Base-by-base conservation (phyloP, 2,329 filamentous ascomycete genomes). In the Microdochium bolleyi region DNA sequence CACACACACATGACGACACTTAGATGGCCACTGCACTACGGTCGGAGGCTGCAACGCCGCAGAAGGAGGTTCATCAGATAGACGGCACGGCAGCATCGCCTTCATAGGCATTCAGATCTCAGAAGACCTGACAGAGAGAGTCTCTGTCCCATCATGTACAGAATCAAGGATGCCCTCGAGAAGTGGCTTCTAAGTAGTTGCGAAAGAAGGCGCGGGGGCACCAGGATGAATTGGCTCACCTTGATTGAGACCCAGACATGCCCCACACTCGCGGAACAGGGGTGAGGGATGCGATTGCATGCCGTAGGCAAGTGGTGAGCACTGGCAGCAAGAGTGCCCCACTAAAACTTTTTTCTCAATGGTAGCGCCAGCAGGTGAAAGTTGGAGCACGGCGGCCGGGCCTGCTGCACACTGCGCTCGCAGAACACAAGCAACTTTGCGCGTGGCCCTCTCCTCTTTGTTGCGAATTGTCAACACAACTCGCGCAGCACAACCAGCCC, bases 391-490 rank as follows among this genome's bases (percentile, higher is more conserved):
- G 37, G 10, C 7, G 37, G 19, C 19, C 41, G 8, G 41, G 19
- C 21, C 41, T 21, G 16, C 19, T 46, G 41, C 41, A 22, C 8
- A 3, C 19, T 21, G 8, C 21, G 5, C 41, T 7, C 16, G 16
- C 7, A 13, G 13, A 19, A 19, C 21, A 8, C 41, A 46, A 41
- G 22, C 13, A 10, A 46, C 19, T 46, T 21, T 22, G 41, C 41
- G 16, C 41, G 14, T 3, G 41, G 41, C 41, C 27, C 27, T 46
- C 41, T n/a, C n/a, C n/a, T n/a, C 9, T 37, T 38, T 44, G 14
- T n/a, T 3, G 8, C 44, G 19, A 51, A 50, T 53, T 53, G 51
- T 24, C 51, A 52, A 27, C 52, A 16, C 27, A 19, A 7, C 8
- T 24, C 27, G 21, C 34, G n/a, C 41, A 21, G 41, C 41, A 46